Evolutionary conservation across 495 filamentous ascomycete species (phyloP).

Genomic region (Penicillium bovifimosum): DNA sequence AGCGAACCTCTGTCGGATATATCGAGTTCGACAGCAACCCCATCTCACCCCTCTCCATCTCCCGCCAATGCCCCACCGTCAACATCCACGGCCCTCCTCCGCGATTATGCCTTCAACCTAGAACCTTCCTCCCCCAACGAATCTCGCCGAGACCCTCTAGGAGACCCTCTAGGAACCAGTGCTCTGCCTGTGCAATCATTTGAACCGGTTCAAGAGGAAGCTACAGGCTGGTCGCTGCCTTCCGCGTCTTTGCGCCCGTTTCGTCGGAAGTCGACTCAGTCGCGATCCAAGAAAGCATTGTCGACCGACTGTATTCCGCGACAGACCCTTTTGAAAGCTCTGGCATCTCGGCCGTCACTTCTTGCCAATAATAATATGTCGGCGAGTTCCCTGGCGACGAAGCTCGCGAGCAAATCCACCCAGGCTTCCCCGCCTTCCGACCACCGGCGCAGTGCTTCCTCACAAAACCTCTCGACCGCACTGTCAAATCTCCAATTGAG

Average conservation of each 20-base stretch:
- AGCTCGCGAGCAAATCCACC: slow-evolving; percentile 28
- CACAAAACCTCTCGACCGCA: slow-evolving; percentile 59
- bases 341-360: slow-evolving; percentile 64
- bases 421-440: slow-evolving; percentile 27
- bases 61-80: slow-evolving; percentile 20
- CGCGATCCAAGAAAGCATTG: slow-evolving; percentile 54
- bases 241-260: slow-evolving; percentile 35
- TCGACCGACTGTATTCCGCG: slow-evolving; percentile 71
- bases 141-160: slow-evolving; percentile 23
- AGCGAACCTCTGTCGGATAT: slow-evolving; percentile 19
- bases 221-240: slow-evolving; percentile 23
- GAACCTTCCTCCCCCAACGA: slow-evolving; percentile 32
- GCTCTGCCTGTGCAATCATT: slow-evolving; percentile 17
- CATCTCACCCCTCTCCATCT: slow-evolving; percentile 12
- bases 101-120: slow-evolving; percentile 42
- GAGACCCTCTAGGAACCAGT: slow-evolving; percentile 20
- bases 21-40: slow-evolving; percentile 2
- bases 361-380: slow-evolving; percentile 46
- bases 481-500: slow-evolving; percentile 55
- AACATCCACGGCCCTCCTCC: slow-evolving; percentile 32
- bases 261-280: slow-evolving; percentile 38
- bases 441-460: slow-evolving; percentile 46
- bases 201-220: slow-evolving; percentile 30
- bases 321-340: slow-evolving; percentile 84
- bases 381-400: slow-evolving; percentile 43